Conservation (phyloP, 768 basidiomycete genomes). For the Omphalotus guepiniiformis region DNA sequence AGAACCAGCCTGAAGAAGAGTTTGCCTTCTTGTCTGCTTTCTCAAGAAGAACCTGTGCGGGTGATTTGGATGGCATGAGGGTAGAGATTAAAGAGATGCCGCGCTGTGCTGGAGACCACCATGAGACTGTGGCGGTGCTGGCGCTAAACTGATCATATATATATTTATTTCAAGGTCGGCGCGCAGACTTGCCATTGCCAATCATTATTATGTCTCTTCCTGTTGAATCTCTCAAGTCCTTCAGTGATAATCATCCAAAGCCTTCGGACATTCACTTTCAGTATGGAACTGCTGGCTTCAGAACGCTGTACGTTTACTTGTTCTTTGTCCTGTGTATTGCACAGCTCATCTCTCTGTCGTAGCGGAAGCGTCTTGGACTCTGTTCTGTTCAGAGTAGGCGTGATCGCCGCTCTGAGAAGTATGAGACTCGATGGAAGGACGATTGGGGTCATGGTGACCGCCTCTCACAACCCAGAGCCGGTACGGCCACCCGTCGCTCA, state of each 20-base stretch:
- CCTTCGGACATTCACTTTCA: constrained; percentile 65
- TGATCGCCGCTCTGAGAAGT: constrained; percentile 87
- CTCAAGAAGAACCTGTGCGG: constrained; percentile 69
- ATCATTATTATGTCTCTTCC: constrained; percentile 29
- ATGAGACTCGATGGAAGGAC: constrained; percentile 87
- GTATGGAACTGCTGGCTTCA: constrained; percentile 95
- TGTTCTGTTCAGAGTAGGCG: constrained; percentile 90
- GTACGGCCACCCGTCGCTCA: constrained; percentile 38
- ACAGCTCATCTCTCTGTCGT: constrained; percentile 12
- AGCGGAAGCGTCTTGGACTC: constrained; percentile 76
- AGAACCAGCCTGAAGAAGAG: constrained; percentile 86
- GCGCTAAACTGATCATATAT: not conserved
- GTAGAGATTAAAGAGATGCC: constrained; percentile 12
- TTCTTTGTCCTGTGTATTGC: too few species aligned
- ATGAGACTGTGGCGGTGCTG: not conserved
- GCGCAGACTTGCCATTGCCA: not conserved
- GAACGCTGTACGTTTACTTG: constrained; percentile 78
- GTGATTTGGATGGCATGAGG: constrained; percentile 71
- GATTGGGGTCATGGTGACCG: constrained; percentile 98
- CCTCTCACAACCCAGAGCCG: constrained; percentile 98
- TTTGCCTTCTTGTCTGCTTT: constrained; percentile 92
- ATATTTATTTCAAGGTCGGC: not conserved
- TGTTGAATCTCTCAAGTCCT: constrained; percentile 39
- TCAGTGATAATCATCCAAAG: constrained; percentile 66
- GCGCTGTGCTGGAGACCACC: not conserved